These are phyloP conservation scores for Leishmania aethiopica DNA, from an alignment of 208 protist genomes.

Conservation along the genomic window DNA sequence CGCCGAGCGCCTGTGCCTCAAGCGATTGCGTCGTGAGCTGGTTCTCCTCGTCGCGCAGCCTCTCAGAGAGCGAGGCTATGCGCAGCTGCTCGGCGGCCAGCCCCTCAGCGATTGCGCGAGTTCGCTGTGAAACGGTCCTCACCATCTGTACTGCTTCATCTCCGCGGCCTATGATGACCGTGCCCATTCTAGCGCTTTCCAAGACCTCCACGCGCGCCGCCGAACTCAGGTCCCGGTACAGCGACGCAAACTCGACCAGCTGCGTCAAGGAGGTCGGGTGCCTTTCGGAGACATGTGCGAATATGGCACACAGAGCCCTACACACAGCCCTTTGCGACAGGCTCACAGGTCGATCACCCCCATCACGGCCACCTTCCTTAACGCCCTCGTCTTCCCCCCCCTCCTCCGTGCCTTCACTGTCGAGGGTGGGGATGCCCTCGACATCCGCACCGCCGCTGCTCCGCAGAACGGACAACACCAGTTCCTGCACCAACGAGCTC, in stretches of 20 bases:
- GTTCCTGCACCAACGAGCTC: conserved; percentile 38
- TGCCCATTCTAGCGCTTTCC: conserved; percentile 26
- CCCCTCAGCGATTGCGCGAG: conserved; percentile 40
- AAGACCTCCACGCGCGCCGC: conserved; percentile 22
- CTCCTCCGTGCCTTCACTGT: conserved; percentile 16
- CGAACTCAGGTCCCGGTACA: conserved; percentile 28
- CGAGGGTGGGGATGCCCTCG: conserved; percentile 17
- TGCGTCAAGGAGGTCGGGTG: conserved; percentile 38
- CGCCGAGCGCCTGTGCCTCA: conserved; percentile 17
- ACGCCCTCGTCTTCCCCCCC: neutral
- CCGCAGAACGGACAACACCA: conserved; percentile 40
- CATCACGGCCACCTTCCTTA: neutral
- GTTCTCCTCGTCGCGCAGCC: conserved; percentile 24
- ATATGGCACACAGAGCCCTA: conserved; percentile 24
- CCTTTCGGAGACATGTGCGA: conserved; percentile 14
- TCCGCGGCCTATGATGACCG: conserved; percentile 28
- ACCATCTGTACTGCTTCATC: conserved; percentile 55
- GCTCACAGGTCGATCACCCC: conserved; percentile 17
- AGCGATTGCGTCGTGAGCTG: conserved; percentile 20
- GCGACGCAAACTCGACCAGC: conserved; percentile 16
- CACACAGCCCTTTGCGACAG: conserved; percentile 16
- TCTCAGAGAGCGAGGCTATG: conserved; percentile 26
- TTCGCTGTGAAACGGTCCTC: conserved; percentile 36
- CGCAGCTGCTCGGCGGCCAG: conserved; percentile 37
- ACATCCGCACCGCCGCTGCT: conserved; percentile 6